Evolutionary conservation across 495 filamentous ascomycete genomes (phyloP).

Genomic region (Choiromyces venosus): DNA sequence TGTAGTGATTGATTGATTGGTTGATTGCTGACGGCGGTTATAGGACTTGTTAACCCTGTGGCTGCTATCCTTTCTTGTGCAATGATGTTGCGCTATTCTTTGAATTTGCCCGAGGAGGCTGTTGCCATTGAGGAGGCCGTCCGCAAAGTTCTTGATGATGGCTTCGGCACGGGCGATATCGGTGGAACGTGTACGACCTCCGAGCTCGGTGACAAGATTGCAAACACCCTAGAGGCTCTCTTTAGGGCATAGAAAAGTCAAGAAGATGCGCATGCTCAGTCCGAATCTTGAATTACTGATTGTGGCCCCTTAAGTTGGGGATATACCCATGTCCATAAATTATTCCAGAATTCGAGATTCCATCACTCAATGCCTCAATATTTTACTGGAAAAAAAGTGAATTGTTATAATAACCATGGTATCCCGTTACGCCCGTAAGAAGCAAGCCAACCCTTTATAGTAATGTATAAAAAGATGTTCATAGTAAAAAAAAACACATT

Average conservation of each 20-base stretch:
- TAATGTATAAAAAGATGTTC: no score
- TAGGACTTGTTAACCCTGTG: constrained; percentile 77
- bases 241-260: constrained; percentile 15
- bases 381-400: not conserved
- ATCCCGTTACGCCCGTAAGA: not conserved
- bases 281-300: not conserved
- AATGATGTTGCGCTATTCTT: constrained; percentile 88
- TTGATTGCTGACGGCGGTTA: constrained; percentile 61
- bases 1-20: constrained; percentile 34
- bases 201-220: constrained; percentile 80
- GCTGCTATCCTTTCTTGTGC: constrained; percentile 82
- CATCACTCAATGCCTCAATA: not conserved
- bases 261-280: not conserved
- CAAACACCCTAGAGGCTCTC: constrained; percentile 59
- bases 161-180: constrained; percentile 71
- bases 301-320: not conserved
- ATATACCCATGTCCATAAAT: not conserved
- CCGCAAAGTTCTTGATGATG: constrained; percentile 65
- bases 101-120: constrained; percentile 68
- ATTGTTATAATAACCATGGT: not conserved
- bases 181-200: constrained; percentile 64
- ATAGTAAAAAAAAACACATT: not conserved
- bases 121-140: constrained; percentile 74
- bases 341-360: not conserved
- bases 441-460: not conserved